A percentile compares a stretch with the other conserved stretches of the same genome.
phyloP scores from a whole-genome alignment of 345 rosid genomes.

The Tarenaya hassleriana region DNA sequence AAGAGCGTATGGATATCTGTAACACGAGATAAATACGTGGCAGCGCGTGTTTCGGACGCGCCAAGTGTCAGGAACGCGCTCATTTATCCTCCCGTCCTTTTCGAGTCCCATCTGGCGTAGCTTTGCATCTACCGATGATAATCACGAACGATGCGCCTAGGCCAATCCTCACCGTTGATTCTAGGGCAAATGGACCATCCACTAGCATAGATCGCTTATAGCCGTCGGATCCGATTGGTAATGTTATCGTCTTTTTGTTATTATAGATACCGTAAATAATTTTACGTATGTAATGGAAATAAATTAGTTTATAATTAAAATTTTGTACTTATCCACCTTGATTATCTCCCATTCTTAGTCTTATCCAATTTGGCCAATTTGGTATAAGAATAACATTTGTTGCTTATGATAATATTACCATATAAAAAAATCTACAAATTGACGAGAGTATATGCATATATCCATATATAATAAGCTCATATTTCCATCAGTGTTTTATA shows the following conservation, averaged over 20 bases:
- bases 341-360: no score
- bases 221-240: constrained; percentile 22
- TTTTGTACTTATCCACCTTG: constrained; percentile 1
- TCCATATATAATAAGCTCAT: no score
- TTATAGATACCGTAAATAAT: no score
- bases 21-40: not conserved
- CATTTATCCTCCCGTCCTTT: not conserved
- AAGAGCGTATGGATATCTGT: no score
- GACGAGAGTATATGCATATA: no score
- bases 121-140: not conserved
- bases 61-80: constrained; percentile 2
- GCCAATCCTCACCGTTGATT: constrained; percentile 13
- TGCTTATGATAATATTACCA: not conserved
- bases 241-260: no score
- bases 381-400: not conserved
- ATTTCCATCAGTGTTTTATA: no score
- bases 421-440: no score
- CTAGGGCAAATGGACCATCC: constrained; percentile 8
- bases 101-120: no score
- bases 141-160: constrained; percentile 16
- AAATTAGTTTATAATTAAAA: constrained; percentile 1
- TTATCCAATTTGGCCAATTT: constrained; percentile 1
- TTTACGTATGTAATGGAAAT: constrained; percentile 4
- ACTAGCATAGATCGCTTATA: constrained; percentile 9
- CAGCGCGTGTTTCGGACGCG: constrained; percentile 19